Conservation (phyloP, 257 asterid genomes). For the Gynochthodes officinalis region DNA sequence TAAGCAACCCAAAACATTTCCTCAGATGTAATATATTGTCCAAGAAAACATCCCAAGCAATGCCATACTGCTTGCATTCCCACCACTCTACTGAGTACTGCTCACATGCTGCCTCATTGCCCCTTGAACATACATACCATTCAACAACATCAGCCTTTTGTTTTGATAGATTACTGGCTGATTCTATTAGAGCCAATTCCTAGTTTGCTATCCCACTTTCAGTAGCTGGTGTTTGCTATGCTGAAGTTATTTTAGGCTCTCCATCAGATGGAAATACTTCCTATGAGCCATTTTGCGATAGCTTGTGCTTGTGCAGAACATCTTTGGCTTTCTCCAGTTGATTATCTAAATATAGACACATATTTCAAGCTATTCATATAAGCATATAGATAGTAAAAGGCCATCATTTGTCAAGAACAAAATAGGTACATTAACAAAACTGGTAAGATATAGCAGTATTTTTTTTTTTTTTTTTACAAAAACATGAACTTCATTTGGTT, state of each 20-base stretch:
- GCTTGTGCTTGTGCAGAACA: no score
- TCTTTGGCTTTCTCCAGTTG: no score
- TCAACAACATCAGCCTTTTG: constrained; percentile 53
- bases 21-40: no score
- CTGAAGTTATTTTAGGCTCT: constrained; percentile 45
- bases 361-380: no score
- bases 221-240: constrained; percentile 64
- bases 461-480: no score
- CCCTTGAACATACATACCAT: constrained; percentile 78
- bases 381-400: no score
- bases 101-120: constrained; percentile 45
- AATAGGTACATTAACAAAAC: no score
- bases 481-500: no score
- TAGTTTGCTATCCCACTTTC: constrained; percentile 58
- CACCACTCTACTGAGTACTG: constrained; percentile 37
- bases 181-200: constrained; percentile 63
- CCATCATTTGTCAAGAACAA: no score
- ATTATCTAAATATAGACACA: no score
- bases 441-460: no score
- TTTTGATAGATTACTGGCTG: constrained; percentile 47
- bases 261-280: constrained; percentile 41
- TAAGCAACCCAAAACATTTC: no score
- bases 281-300: constrained; percentile 46
- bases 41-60: constrained; percentile 40
- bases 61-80: constrained; percentile 66